These are phyloP conservation scores for Sugiyamaella smithiae DNA, from an alignment of 805 yeast species.

Conservation along the genomic window DNA sequence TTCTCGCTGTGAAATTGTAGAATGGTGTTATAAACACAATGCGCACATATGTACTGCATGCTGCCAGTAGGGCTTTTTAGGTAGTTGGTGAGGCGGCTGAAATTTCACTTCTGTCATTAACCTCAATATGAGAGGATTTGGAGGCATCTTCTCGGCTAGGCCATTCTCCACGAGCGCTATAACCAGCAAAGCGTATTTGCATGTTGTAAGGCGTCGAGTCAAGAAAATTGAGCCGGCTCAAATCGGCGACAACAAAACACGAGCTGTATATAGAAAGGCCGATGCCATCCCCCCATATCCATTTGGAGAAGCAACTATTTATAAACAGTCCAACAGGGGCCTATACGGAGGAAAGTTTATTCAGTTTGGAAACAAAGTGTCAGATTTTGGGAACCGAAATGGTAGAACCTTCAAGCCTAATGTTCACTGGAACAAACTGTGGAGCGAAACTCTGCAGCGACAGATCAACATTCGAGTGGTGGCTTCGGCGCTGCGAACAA, in stretches of 20 bases:
- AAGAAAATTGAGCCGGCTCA: constrained; percentile 32
- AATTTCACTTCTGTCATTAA: constrained; percentile 4
- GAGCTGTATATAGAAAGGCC: constrained; percentile 25
- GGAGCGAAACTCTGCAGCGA: constrained; percentile 76
- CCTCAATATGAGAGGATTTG: not conserved
- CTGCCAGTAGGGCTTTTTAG: too few relatives aligned
- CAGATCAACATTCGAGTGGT: constrained; percentile 60
- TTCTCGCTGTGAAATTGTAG: too few relatives aligned
- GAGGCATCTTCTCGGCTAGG: not conserved
- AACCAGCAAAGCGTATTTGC: constrained; percentile 25
- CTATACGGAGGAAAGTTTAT: constrained; percentile 86
- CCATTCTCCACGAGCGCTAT: constrained; percentile 12
- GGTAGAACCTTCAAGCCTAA: constrained; percentile 80
- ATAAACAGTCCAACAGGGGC: constrained; percentile 84
- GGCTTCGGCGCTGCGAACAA: constrained; percentile 78
- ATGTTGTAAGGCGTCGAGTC: constrained; percentile 30
- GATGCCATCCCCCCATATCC: constrained; percentile 61
- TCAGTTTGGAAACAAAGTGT: constrained; percentile 69
- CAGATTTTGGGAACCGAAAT: constrained; percentile 73
- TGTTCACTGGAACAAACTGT: constrained; percentile 66
- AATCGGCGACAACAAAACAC: constrained; percentile 48
- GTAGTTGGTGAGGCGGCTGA: too few relatives aligned
- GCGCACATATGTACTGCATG: too few relatives aligned
- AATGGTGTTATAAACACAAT: too few relatives aligned
- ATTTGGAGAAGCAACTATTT: constrained; percentile 73